Conservation (phyloP, 306 rosid genomes). For the Begonia loranthoides region DNA sequence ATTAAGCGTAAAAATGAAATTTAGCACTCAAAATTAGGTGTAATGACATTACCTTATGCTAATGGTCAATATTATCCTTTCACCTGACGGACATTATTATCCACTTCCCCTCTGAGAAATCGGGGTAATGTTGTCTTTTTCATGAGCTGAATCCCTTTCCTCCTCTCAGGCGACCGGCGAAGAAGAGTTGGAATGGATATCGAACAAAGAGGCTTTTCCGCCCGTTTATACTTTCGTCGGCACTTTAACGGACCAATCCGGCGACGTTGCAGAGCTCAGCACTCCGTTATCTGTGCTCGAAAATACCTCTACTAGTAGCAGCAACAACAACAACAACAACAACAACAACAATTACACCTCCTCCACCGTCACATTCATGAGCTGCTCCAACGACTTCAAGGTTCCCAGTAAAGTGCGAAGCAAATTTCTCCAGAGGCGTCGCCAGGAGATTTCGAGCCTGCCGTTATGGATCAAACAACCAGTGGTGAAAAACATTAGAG, state of each 20-base stretch:
- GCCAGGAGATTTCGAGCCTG: conserved; percentile 18
- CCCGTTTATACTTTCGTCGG: conserved; percentile 41
- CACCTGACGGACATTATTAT: no score
- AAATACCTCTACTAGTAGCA: conserved; percentile 23
- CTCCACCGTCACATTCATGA: conserved; percentile 26
- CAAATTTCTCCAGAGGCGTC: conserved; percentile 31
- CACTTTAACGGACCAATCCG: conserved; percentile 21
- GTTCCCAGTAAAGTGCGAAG: conserved; percentile 52
- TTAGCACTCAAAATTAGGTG: no score
- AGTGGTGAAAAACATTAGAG: conserved; percentile 5
- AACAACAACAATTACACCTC: conserved; percentile 17
- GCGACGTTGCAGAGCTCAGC: conserved; percentile 16
- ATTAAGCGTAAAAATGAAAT: no score
- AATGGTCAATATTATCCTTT: no score
- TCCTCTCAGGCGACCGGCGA: conserved; percentile 39
- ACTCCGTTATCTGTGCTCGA: conserved; percentile 33
- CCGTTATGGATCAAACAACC: conserved; percentile 22
- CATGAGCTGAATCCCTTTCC: no score
- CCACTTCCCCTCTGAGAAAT: no score
- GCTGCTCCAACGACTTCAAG: conserved; percentile 33
- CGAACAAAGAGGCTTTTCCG: conserved; percentile 76
- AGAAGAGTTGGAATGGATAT: conserved; percentile 83
- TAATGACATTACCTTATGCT: no score
- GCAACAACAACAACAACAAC: conserved; percentile 7
- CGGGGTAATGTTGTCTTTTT: no score